These are phyloP conservation scores for Pichia californica DNA, from an alignment of 805 yeast species.

Conservation along the genomic window DNA sequence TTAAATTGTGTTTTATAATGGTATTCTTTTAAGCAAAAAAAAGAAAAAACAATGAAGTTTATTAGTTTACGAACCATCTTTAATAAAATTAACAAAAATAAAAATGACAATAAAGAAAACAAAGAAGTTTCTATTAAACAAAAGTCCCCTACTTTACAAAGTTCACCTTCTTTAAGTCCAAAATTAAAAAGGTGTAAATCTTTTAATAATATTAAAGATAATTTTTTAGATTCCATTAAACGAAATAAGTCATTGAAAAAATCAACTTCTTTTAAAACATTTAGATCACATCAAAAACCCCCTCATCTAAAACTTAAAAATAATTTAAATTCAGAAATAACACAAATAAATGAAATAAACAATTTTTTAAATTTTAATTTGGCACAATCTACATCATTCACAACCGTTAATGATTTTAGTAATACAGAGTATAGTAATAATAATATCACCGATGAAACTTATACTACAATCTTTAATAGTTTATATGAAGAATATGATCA, in stretches of 20 bases:
- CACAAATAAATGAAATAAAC: too few species aligned
- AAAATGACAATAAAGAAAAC: neutral
- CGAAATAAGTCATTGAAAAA: neutral
- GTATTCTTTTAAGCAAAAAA: too few species aligned
- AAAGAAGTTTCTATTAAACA: neutral
- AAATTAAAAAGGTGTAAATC: neutral
- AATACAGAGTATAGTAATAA: neutral
- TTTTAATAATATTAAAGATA: neutral
- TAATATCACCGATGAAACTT: neutral
- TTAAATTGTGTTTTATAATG: too few species aligned
- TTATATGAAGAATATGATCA: neutral
- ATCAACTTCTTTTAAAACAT: neutral
- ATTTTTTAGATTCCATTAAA: neutral
- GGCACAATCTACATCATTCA: neutral
- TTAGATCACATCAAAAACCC: too few species aligned
- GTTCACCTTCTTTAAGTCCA: neutral
- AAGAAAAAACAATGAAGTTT: too few species aligned
- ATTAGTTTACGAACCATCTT: too few species aligned
- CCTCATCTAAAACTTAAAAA: too few species aligned
- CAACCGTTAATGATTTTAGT: neutral
- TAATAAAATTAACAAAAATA: too few species aligned
- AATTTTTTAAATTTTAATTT: too few species aligned
- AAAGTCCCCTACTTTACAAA: too few species aligned
- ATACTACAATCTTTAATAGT: constrained; percentile 1
- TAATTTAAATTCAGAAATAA: too few species aligned